Base-by-base conservation (phyloP, 2,329 filamentous ascomycete species). In the Sporothrix schenckii region DNA sequence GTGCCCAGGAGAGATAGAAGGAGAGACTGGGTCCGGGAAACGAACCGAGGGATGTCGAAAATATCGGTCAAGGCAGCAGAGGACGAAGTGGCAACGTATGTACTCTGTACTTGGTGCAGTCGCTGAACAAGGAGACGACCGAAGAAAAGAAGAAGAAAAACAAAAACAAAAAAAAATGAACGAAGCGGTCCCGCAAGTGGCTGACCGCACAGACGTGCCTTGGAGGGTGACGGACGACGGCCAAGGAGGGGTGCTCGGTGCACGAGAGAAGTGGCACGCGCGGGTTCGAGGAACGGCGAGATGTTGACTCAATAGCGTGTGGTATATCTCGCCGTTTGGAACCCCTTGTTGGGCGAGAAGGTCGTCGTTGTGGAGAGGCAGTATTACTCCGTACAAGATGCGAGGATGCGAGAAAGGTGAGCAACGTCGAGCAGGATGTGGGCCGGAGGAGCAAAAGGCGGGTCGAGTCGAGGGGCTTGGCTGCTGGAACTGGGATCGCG, bases 181-280 rank as follows among this genome's bases (percentile, higher is more conserved):
- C 44, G 30, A 39, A 54, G 52, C 30, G 54, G 67, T 69, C 30
- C 56, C 67, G 67, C 67, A 13, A 44, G 41, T 39, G 44, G 67
- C 67, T 61, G 68, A 27, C 58, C 68, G 68, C 68, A 69, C 68
- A 65, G 58, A 69, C 68, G 68, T 56, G 49, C 58, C 10, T 39
- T 52, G 61, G 60, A 52, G 63, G 47, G 6, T 24, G 58, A 21
- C 34, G 49, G 49, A 9, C 7, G 21, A 21, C 16, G 9, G 14
- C 34, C n/a, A 47, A 21, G 49, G 49, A 24, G 58, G 27, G 41
- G 44, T 16, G 39, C n/a, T 39, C 6, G 39, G 58, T 16, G 39
- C 58, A 63, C 58, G 58, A 44, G 58, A 47, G n/a, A 63, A 63
- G 47, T n/a, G 58, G 56, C 56, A 19, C 56, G 16, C 34, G 39